phyloP scores from a whole-genome alignment of 148 eudicot species.

The Pouteria glomerata region DNA sequence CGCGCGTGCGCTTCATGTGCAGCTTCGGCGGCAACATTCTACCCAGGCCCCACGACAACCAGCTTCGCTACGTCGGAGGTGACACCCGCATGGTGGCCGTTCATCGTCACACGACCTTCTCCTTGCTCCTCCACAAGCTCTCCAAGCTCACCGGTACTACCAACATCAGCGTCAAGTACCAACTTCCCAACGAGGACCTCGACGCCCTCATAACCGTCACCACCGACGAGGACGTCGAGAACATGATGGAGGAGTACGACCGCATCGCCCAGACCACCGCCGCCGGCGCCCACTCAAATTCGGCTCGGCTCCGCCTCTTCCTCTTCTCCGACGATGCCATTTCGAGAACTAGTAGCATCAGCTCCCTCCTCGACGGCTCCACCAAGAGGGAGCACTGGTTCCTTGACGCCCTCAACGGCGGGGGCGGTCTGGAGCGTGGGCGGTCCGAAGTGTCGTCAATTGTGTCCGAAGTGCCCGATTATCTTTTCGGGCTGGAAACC shows the following conservation, averaged over 20 bases:
- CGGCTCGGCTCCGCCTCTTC: conserved; percentile 62
- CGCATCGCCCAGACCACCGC: conserved; percentile 33
- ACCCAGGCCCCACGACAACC: conserved; percentile 92
- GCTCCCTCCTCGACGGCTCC: conserved; percentile 78
- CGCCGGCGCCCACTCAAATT: too few species aligned
- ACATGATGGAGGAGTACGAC: conserved; percentile 93
- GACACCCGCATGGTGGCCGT: conserved; percentile 84
- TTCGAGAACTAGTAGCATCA: conserved; percentile 52
- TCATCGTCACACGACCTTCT: conserved; percentile 45
- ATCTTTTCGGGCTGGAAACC: conserved; percentile 73
- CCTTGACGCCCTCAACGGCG: conserved; percentile 75
- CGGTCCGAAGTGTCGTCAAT: conserved; percentile 77
- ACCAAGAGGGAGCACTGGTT: conserved; percentile 82
- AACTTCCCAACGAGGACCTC: conserved; percentile 87
- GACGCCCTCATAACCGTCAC: conserved; percentile 81
- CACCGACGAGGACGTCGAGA: conserved; percentile 81
- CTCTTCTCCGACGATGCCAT: conserved; percentile 38
- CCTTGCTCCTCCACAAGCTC: conserved; percentile 45
- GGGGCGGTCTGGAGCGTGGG: conserved; percentile 58
- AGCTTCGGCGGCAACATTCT: conserved; percentile 92
- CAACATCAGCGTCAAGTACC: conserved; percentile 65
- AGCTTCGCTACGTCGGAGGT: conserved; percentile 95
- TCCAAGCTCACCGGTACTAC: conserved; percentile 37
- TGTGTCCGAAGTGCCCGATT: conserved; percentile 87
- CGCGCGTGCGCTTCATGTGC: conserved; percentile 72